These are phyloP conservation scores for Gautieria morchelliformis DNA, from an alignment of 768 basidiomycete genomes.

Conservation along the genomic window DNA sequence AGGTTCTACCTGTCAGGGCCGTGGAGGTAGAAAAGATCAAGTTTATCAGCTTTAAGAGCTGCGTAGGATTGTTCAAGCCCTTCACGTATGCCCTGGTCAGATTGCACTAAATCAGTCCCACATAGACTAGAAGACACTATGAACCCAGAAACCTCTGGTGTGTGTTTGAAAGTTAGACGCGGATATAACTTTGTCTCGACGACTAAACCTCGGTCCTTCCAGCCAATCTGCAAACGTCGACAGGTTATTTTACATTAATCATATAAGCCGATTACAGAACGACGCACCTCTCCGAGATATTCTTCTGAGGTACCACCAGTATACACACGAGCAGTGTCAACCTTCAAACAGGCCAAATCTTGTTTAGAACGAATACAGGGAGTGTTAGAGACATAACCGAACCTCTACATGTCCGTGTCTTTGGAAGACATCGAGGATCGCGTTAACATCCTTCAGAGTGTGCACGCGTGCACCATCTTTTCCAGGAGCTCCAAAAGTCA, in stretches of 20 bases:
- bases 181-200: conserved; percentile 56
- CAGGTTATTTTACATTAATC: too few species aligned
- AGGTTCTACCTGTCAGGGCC: conserved; percentile 18
- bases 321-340: conserved; percentile 23
- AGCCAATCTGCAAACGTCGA: conserved; percentile 15
- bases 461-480: conserved; percentile 17
- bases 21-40: conserved; percentile 44
- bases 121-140: conserved; percentile 16
- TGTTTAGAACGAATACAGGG: too few species aligned
- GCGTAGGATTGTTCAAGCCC: conserved; percentile 27
- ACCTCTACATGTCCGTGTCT: conserved; percentile 26
- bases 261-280: too few species aligned
- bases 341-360: conserved; percentile 19
- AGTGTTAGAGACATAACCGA: neutral
- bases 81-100: conserved; percentile 26
- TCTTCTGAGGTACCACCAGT: conserved; percentile 24
- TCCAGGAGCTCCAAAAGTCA: conserved; percentile 19
- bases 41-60: conserved; percentile 34
- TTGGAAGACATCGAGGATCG: conserved; percentile 24
- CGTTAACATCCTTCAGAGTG: conserved; percentile 9
- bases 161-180: conserved; percentile 13
- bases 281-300: conserved; percentile 31
- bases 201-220: conserved; percentile 39
- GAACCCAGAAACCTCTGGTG: neutral
- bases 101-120: conserved; percentile 28